Percentiles rank a stretch among this genome's conserved stretches.
These are phyloP conservation scores for Beta corolliflora DNA, from an alignment of 179 eudicot species.

Conservation along the genomic window DNA sequence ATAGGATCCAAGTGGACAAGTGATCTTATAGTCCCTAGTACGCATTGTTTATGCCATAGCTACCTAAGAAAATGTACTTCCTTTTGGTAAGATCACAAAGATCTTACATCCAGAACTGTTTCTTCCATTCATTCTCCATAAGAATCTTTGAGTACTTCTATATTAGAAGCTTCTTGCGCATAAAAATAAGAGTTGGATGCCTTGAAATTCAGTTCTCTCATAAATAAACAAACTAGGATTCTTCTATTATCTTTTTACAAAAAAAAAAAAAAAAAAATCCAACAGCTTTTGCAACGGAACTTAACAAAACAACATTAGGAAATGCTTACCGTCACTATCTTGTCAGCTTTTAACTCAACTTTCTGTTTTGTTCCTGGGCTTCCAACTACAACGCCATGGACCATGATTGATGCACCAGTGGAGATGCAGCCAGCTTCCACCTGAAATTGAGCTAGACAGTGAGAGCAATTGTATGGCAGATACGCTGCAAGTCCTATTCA, in stretches of 20 bases:
- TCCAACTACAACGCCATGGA: slow-evolving; percentile 69
- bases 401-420: slow-evolving; percentile 86
- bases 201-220: not conserved
- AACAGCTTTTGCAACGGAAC: not conserved
- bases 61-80: not conserved
- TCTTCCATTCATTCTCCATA: not conserved
- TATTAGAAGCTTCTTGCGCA: not conserved
- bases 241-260: too few species aligned
- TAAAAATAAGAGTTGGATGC: not conserved
- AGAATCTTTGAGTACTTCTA: slow-evolving; percentile 4
- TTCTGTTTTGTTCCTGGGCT: slow-evolving; percentile 96
- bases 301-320: not conserved
- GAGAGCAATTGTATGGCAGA: slow-evolving; percentile 1
- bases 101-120: not conserved
- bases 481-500: not conserved
- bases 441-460: slow-evolving; percentile 38
- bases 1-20: not conserved
- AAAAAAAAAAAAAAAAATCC: not conserved
- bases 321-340: slow-evolving; percentile 57
- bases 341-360: slow-evolving; percentile 77
- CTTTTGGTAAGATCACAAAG: not conserved
- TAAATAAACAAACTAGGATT: too few species aligned
- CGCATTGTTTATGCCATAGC: too few species aligned
- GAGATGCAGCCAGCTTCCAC: slow-evolving; percentile 72
- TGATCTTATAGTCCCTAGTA: not conserved